Evolutionary conservation across 1,139 yeast genomes (phyloP).

Genomic region (Taiozyma sp.): DNA sequence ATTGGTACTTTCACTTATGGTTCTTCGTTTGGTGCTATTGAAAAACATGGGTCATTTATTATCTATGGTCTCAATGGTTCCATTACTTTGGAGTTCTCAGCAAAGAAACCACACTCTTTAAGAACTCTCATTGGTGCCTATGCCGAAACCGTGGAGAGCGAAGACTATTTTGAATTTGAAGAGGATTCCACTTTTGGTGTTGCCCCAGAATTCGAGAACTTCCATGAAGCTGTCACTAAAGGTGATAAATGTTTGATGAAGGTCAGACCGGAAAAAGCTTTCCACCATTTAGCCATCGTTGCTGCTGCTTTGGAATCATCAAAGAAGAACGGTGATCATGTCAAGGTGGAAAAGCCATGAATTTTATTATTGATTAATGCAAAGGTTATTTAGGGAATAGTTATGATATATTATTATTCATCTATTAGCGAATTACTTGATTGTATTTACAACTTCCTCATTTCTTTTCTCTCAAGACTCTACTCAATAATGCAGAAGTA

Average conservation of each 20-base stretch:
- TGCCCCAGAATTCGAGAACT: constrained; percentile 65
- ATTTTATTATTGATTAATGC: neutral
- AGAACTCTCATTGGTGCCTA: constrained; percentile 42
- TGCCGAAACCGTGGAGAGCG: constrained; percentile 21
- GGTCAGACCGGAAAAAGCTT: constrained; percentile 69
- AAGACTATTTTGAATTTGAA: constrained; percentile 36
- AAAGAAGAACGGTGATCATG: constrained; percentile 50
- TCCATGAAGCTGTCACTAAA: constrained; percentile 61
- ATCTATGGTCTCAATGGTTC: constrained; percentile 81
- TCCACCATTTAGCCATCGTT: constrained; percentile 88
- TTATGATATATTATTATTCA: neutral
- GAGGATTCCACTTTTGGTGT: constrained; percentile 51
- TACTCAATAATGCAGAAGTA: constrained; percentile 14
- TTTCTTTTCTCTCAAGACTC: constrained; percentile 5
- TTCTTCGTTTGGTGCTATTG: constrained; percentile 84
- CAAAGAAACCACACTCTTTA: constrained; percentile 43
- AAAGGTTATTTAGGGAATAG: neutral
- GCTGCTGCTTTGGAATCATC: constrained; percentile 81
- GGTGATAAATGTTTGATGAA: constrained; percentile 57
- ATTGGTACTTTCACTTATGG: constrained; percentile 91
- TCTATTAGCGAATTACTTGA: neutral
- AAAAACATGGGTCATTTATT: constrained; percentile 58
- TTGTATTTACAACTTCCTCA: neutral
- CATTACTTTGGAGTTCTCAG: constrained; percentile 54
- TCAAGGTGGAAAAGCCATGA: constrained; percentile 37